These are phyloP conservation scores for Lodderomyces theae DNA, from an alignment of 1,139 yeast species.

Conservation along the genomic window DNA sequence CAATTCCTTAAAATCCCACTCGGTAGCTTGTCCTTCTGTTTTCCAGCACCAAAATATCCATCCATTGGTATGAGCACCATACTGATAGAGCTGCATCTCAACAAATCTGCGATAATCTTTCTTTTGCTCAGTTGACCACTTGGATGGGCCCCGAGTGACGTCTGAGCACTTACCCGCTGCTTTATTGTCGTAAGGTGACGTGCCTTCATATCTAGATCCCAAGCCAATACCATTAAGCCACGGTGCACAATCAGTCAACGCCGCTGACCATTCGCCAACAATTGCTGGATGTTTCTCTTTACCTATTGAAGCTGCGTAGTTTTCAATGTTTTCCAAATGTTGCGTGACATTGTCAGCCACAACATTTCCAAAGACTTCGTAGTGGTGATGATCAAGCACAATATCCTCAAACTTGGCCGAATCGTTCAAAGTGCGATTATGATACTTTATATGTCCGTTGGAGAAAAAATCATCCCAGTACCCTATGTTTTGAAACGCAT, in stretches of 20 bases:
- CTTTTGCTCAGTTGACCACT: conserved; percentile 36
- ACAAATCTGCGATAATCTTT: conserved; percentile 49
- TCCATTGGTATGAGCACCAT: conserved; percentile 39
- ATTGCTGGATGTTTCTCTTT: conserved; percentile 49
- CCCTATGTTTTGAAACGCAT: conserved; percentile 52
- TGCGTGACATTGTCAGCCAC: conserved; percentile 36
- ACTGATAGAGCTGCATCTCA: conserved; percentile 31
- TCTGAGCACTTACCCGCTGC: conserved; percentile 30
- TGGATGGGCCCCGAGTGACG: conserved; percentile 27
- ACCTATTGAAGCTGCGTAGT: conserved; percentile 35
- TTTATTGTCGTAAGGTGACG: conserved; percentile 36
- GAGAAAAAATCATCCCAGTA: conserved; percentile 50
- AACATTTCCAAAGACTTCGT: conserved; percentile 52
- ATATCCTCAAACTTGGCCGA: conserved; percentile 35
- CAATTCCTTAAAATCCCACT: conserved; percentile 61
- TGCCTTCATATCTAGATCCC: conserved; percentile 58
- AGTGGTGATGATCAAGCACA: conserved; percentile 64
- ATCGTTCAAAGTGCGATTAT: conserved; percentile 8
- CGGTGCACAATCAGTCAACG: conserved; percentile 62
- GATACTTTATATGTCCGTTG: conserved; percentile 18
- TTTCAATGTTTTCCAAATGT: conserved; percentile 35
- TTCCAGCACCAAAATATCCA: conserved; percentile 74
- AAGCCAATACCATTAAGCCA: conserved; percentile 63
- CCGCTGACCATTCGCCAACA: conserved; percentile 66
- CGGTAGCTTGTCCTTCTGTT: conserved; percentile 52